Percentiles rank a stretch among this genome's conserved stretches.
Evolutionary conservation across 805 yeast genomes (phyloP).

Genomic region (Saccharomycopsis fibuligera): DNA sequence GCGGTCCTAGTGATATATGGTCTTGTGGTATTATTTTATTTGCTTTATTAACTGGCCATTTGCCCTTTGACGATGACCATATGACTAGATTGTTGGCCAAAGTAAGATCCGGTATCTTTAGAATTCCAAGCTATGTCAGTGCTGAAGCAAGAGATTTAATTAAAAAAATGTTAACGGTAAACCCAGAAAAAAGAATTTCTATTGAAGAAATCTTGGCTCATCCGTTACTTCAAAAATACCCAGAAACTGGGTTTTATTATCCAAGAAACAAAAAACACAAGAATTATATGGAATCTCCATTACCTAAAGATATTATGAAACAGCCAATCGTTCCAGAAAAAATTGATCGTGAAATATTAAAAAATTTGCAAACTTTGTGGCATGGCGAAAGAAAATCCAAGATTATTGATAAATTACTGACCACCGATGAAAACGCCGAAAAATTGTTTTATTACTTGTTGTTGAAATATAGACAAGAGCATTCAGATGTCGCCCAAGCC

Average conservation of each 20-base stretch:
- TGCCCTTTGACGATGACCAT: constrained; percentile 96
- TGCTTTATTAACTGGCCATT: constrained; percentile 88
- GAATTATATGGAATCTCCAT: constrained; percentile 34
- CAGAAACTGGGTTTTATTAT: constrained; percentile 29
- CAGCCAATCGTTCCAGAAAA: constrained; percentile 32
- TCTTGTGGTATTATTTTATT: constrained; percentile 94
- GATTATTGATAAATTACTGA: constrained; percentile 46
- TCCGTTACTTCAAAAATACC: constrained; percentile 74
- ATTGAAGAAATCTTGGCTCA: constrained; percentile 73
- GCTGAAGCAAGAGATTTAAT: constrained; percentile 84
- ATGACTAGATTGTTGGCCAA: constrained; percentile 80
- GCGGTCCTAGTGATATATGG: constrained; percentile 97
- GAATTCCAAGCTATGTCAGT: constrained; percentile 75
- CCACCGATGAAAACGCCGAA: constrained; percentile 60
- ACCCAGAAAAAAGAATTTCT: constrained; percentile 74
- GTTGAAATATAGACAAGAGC: constrained; percentile 68
- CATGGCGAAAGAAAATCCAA: constrained; percentile 61
- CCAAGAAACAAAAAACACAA: constrained; percentile 31
- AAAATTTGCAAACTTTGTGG: constrained; percentile 72
- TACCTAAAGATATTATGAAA: constrained; percentile 29
- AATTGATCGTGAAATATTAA: constrained; percentile 67
- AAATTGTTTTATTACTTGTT: constrained; percentile 75
- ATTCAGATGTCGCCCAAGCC: constrained; percentile 28
- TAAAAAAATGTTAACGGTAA: constrained; percentile 69
- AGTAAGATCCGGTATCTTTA: constrained; percentile 84